phyloP scores from a whole-genome alignment of 108 stramenopile species.

The Halocafeteria seosinensis region DNA sequence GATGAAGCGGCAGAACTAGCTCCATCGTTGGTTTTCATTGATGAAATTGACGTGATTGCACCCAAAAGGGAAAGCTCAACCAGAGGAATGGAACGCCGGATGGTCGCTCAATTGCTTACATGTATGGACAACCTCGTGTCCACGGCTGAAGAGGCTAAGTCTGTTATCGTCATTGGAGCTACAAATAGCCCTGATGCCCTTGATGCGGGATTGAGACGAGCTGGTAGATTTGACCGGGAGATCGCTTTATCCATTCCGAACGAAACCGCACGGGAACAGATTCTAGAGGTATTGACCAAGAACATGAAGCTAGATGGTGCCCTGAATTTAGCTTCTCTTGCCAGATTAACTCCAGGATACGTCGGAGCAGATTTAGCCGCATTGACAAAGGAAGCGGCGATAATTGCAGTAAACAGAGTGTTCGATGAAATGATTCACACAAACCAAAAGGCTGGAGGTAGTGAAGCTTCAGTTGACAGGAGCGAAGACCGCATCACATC shows the following conservation, averaged over 20 bases:
- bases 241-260: conserved; percentile 85
- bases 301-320: conserved; percentile 61
- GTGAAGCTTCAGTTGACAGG: not conserved
- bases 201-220: conserved; percentile 75
- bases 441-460: not conserved
- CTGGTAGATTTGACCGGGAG: conserved; percentile 92
- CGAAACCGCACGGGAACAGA: conserved; percentile 60
- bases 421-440: conserved; percentile 29
- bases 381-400: conserved; percentile 85
- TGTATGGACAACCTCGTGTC: conserved; percentile 59
- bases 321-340: conserved; percentile 59
- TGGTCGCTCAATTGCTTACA: conserved; percentile 85
- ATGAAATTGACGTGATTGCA: conserved; percentile 42
- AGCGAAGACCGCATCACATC: not conserved
- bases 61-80: conserved; percentile 33
- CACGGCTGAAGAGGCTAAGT: conserved; percentile 18
- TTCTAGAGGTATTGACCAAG: conserved; percentile 59
- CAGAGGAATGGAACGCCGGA: conserved; percentile 84
- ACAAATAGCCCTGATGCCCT: conserved; percentile 87
- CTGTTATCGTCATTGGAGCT: conserved; percentile 83
- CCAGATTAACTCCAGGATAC: conserved; percentile 76
- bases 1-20: conserved; percentile 52
- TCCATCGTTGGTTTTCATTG: conserved; percentile 41
- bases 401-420: conserved; percentile 80
- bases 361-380: conserved; percentile 91